Percentiles rank a stretch among this genome's conserved stretches.
Conservation (phyloP, 2,329 filamentous ascomycete species). For the Fusarium clavum region DNA sequence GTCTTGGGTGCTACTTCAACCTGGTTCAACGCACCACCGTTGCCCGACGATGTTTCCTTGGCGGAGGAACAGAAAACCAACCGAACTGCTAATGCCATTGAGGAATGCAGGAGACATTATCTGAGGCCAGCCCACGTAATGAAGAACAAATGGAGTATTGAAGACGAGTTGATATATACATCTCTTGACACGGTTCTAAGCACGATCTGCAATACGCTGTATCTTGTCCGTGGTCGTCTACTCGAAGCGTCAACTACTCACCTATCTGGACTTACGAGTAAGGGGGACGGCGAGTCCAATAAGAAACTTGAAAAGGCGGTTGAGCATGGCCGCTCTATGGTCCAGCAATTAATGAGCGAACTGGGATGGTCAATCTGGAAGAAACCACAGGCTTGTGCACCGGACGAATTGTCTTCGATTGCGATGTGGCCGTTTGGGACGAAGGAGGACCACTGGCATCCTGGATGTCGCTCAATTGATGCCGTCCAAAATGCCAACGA, state of each 20-base stretch:
- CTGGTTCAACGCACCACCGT: constrained; percentile 56
- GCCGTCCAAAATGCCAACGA: constrained; percentile 35
- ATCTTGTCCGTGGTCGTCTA: constrained; percentile 40
- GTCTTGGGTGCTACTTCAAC: constrained; percentile 55
- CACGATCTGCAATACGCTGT: constrained; percentile 54
- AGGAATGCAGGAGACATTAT: constrained; percentile 61
- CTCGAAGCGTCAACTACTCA: constrained; percentile 28
- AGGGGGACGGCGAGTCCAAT: background rate
- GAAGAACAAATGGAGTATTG: constrained; percentile 49
- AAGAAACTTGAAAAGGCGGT: constrained; percentile 30
- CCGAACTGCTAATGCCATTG: constrained; percentile 53
- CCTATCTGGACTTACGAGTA: constrained; percentile 14
- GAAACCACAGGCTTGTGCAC: constrained; percentile 63
- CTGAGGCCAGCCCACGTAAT: constrained; percentile 48
- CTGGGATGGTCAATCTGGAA: constrained; percentile 72
- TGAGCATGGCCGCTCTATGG: constrained; percentile 26
- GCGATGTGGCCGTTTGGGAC: constrained; percentile 73
- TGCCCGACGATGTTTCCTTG: constrained; percentile 37
- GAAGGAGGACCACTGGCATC: constrained; percentile 62
- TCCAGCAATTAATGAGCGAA: constrained; percentile 56
- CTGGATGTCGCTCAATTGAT: constrained; percentile 48
- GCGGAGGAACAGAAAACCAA: constrained; percentile 47
- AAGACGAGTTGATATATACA: constrained; percentile 59
- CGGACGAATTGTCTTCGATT: constrained; percentile 68
- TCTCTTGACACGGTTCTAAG: constrained; percentile 55